A percentile compares a stretch with the other conserved stretches of the same genome.
Conservation (phyloP, 768 basidiomycete species). For the Boletus patriciae region DNA sequence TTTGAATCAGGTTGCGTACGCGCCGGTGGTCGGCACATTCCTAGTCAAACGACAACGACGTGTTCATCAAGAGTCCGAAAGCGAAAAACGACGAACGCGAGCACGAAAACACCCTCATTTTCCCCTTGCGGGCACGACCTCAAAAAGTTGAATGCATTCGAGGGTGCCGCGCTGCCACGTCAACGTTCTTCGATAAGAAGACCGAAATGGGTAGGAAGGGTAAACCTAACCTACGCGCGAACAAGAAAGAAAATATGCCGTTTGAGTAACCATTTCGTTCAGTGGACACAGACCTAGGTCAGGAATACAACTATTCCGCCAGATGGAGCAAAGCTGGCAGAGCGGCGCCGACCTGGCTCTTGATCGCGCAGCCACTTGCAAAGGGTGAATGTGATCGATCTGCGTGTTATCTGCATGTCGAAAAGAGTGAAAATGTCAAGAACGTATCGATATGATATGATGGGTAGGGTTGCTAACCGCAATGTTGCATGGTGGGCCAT, state of each 20-base stretch:
- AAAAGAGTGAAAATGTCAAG: neutral
- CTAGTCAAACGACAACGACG: slow-evolving; percentile 22
- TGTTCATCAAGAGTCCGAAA: slow-evolving; percentile 1
- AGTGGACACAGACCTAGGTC: slow-evolving; percentile 11
- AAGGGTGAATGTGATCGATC: slow-evolving; percentile 7
- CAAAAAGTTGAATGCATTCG: slow-evolving; percentile 11
- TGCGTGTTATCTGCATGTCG: neutral
- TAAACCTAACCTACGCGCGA: slow-evolving; percentile 19
- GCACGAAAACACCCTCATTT: slow-evolving; percentile 22
- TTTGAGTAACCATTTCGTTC: slow-evolving; percentile 15
- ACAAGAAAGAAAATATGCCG: slow-evolving; percentile 12
- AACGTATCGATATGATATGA: slow-evolving; percentile 4
- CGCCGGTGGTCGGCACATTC: slow-evolving; percentile 47
- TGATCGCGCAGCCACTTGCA: slow-evolving; percentile 1
- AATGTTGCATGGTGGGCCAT: slow-evolving; percentile 7
- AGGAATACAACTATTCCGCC: slow-evolving; percentile 4
- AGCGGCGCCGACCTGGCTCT: neutral
- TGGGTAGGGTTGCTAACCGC: slow-evolving; percentile 5
- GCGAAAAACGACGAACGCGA: neutral
- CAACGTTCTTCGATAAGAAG: slow-evolving; percentile 26
- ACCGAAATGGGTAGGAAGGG: slow-evolving; percentile 27
- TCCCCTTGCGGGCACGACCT: slow-evolving; percentile 25
- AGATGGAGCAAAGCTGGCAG: slow-evolving; percentile 5
- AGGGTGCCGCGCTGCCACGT: slow-evolving; percentile 34
- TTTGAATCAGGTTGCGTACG: slow-evolving; percentile 66